Evolutionary conservation across 352 stramenopile genomes (phyloP), one percentile per base, ranked within the genome.

Genomic region (Globisporangium radiosum): DNA sequence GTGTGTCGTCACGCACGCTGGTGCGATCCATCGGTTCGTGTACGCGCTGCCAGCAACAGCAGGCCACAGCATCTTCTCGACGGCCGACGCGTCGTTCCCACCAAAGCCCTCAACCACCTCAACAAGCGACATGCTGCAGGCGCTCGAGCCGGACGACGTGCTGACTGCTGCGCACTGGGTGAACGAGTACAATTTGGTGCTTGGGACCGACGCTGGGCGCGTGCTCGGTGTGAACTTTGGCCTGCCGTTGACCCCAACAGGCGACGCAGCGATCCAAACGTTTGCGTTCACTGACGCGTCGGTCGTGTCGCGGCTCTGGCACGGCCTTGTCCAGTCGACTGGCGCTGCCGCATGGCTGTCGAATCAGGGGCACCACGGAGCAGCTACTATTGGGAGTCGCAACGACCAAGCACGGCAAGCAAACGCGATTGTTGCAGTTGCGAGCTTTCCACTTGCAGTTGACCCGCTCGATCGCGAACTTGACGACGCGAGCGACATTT

Each of bases 211-310:
- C 63, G 52, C 67, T 0, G 82, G 82, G 0, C 76, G 75, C 25
- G 73, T 90, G 13, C 48, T 92, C 3, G 82, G 77, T 11, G 75
- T 91, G 39, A 91, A 91, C 47, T 88, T 89, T 57, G 80, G 79
- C 4, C 65, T 89, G 0, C 80, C 82, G 0, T 60, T 60, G 15
- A 62, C 78, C 1, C 54, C 64, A 0, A 47, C 56, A 2, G 40
- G 55, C 3, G 52, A 53, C 11, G 65, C 68, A 3, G 73, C 76
- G 36, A 65, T 82, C 58, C 78, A 87, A 58, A 76, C 88, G 67
- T 89, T 90, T 56, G 59, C 74, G 38, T 92, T 90, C 57, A 83
- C 72, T 1, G 76, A 92, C 56, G 70, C 79, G 55, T 90, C 82
- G 17, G 71, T 92, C 39, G 70, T 86, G 25, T 68, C 68, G 36